Evolutionary conservation across 352 stramenopile species (phyloP), one percentile per base, ranked within the genome.

Genomic region (Hyaloperonospora brassicae): DNA sequence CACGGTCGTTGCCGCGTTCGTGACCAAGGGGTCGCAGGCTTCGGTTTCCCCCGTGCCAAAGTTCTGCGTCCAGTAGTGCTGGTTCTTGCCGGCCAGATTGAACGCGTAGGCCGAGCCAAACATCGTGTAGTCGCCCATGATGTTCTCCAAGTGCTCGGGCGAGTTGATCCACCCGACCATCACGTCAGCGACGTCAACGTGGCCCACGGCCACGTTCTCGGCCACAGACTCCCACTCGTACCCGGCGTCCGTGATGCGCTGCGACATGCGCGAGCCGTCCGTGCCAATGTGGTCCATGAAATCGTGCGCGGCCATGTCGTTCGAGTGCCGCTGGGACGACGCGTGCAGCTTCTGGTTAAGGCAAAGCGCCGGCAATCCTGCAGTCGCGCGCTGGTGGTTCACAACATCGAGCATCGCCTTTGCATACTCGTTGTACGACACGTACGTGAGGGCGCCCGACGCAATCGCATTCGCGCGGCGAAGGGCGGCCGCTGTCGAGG

Each of bases 51-150:
- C 54, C 10, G 57, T 39, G 21, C 56, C 73, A 43, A 86, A 88
- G 52, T 82, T 52, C 61, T 88, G 73, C 41, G 72, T 84, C 73
- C 74, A 86, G 64, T 74, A 86, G 59, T 76, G 61, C 38, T 66
- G 48, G 60, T 73, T 74, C 40, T 40, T 62, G 38, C 44, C 52
- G 3, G 61, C 9, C 12, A 27, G 25, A 52, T 67, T 73, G 46
- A 59, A 67, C 5, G 60, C 46, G 47, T 76, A 72, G 7, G 59
- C 67, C 9, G 59, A 41, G 40, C 54, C 62, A 49, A 80, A 71
- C 57, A 70, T 70, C 17, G 46, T 76, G 55, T 71, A 69, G 21
- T 73, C 57, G 36, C 66, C 56, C 46, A 75, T 51, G 53, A 75
- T 75, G 57, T 75, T 75, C 25, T 44, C 57, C 14, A 47, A 53